phyloP scores from a whole-genome alignment of 2,329 filamentous ascomycete species.

The Aspergillus vadensis region DNA sequence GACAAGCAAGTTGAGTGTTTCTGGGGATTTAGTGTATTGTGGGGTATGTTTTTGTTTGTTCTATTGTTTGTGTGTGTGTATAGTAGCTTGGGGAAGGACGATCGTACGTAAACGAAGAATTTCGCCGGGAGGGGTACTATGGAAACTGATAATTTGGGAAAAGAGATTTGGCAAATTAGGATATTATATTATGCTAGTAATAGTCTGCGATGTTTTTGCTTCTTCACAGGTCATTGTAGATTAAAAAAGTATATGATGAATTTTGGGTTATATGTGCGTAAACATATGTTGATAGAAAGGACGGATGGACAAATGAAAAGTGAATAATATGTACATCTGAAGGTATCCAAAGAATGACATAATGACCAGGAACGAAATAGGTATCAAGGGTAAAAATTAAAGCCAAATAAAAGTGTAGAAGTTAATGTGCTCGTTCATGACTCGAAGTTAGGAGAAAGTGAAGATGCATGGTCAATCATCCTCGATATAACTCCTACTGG shows the following conservation, averaged over 20 bases:
- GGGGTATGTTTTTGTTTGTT: too few relatives aligned
- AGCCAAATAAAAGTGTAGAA: background rate
- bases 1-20: too few relatives aligned
- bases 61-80: too few relatives aligned
- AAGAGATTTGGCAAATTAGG: too few relatives aligned
- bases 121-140: too few relatives aligned
- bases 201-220: too few relatives aligned
- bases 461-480: background rate
- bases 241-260: background rate
- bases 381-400: background rate
- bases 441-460: background rate
- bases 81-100: too few relatives aligned
- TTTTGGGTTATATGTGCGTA: background rate
- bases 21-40: too few relatives aligned
- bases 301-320: background rate
- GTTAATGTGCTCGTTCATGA: background rate
- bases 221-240: too few relatives aligned
- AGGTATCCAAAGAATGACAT: background rate
- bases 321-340: background rate
- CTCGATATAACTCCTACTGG: background rate
- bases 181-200: too few relatives aligned
- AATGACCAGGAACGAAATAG: background rate
- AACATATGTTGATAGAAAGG: background rate
- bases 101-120: too few relatives aligned
- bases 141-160: too few relatives aligned